Percentiles rank a stretch among this genome's conserved stretches.
Conservation (phyloP, 129 eudicot species). For the Deinandra increscens region DNA sequence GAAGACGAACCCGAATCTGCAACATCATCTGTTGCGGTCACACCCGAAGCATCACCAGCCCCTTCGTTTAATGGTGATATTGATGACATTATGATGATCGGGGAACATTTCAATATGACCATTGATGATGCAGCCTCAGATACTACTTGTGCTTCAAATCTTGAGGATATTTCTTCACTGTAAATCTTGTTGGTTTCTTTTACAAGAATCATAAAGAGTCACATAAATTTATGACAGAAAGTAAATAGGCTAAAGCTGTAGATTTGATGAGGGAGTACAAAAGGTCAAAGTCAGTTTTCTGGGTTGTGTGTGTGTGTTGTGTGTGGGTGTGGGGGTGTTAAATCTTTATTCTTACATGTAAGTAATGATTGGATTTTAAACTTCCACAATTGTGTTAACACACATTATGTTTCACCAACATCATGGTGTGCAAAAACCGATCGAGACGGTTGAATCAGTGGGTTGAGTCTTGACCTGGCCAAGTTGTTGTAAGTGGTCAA, state of each 20-base stretch:
- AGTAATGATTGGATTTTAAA: conserved; percentile 16
- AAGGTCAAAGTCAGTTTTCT: not conserved
- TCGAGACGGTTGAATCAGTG: too few relatives aligned
- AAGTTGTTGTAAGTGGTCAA: too few relatives aligned
- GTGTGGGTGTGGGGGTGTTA: not conserved
- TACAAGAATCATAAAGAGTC: conserved; percentile 6
- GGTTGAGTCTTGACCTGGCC: too few relatives aligned
- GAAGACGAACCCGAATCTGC: conserved; percentile 55
- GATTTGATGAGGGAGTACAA: conserved; percentile 21
- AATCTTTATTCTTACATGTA: conserved; percentile 18
- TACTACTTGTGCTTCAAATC: conserved; percentile 38
- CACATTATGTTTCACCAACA: not conserved
- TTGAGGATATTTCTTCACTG: conserved; percentile 32
- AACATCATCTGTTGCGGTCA: conserved; percentile 35
- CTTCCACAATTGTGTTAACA: not conserved
- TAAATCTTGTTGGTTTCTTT: conserved; percentile 18
- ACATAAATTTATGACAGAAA: conserved; percentile 12
- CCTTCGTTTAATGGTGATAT: conserved; percentile 41
- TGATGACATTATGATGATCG: conserved; percentile 43
- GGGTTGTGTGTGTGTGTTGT: not conserved
- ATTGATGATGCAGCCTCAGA: conserved; percentile 59
- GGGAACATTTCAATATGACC: conserved; percentile 46
- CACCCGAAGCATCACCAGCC: conserved; percentile 58
- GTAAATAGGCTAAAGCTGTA: conserved; percentile 14
- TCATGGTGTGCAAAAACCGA: too few relatives aligned